phyloP scores from a whole-genome alignment of 306 rosid species.

The Cyamopsis tetragonoloba region DNA sequence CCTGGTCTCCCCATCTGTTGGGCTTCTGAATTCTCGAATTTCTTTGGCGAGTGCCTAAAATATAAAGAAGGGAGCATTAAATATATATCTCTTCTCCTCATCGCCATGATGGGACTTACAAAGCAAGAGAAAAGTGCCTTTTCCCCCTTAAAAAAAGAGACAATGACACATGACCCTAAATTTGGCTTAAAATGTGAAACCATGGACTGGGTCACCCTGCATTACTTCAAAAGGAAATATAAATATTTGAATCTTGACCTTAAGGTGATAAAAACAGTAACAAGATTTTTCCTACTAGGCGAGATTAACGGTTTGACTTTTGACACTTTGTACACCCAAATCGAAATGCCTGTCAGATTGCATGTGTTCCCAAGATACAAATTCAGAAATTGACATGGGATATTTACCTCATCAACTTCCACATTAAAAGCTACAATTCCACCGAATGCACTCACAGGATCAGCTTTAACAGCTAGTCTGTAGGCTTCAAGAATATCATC shows the following conservation, averaged over 20 bases:
- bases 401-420: constrained; percentile 85
- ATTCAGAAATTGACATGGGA: background rate
- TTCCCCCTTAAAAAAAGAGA: background rate
- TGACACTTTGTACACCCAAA: background rate
- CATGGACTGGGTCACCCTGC: background rate
- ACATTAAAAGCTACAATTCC: constrained; percentile 91
- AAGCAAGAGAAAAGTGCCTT: background rate
- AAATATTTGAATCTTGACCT: background rate
- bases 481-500: constrained; percentile 88
- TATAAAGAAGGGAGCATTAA: background rate
- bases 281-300: background rate
- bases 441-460: constrained; percentile 97
- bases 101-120: background rate
- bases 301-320: background rate
- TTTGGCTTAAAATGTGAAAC: background rate
- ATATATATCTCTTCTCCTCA: background rate
- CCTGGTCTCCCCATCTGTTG: constrained; percentile 84
- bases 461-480: constrained; percentile 83
- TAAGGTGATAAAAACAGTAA: background rate
- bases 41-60: constrained; percentile 80
- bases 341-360: background rate
- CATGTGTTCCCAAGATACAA: background rate
- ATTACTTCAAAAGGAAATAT: background rate
- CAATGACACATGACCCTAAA: background rate
- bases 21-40: constrained; percentile 88